These are phyloP conservation scores for Xanthoconium stramineum DNA, from an alignment of 768 basidiomycete species.

Conservation along the genomic window DNA sequence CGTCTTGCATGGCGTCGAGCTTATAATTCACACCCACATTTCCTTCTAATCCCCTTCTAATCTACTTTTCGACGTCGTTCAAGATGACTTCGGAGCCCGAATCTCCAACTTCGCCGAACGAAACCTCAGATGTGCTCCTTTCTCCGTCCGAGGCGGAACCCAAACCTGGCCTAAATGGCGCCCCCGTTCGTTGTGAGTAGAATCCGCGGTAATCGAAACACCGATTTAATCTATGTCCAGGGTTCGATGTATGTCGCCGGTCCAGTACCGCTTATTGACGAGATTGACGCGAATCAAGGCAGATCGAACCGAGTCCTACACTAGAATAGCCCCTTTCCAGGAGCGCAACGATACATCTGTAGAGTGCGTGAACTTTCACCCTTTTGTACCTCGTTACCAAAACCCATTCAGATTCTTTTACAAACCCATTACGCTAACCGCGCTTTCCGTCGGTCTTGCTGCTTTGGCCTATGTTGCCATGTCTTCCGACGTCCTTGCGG, in stretches of 20 bases:
- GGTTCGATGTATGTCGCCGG: constrained; percentile 74
- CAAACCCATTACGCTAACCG: constrained; percentile 77
- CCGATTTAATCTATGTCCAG: constrained; percentile 35
- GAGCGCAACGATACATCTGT: constrained; percentile 79
- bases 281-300: constrained; percentile 47
- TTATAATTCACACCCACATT: not conserved
- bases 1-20: not conserved
- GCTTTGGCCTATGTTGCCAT: constrained; percentile 79
- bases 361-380: constrained; percentile 48
- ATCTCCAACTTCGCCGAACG: constrained; percentile 43
- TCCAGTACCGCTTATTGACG: constrained; percentile 7
- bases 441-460: constrained; percentile 62
- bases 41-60: not conserved
- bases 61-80: not conserved
- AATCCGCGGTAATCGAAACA: not conserved
- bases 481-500: constrained; percentile 79
- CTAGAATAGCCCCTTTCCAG: constrained; percentile 79
- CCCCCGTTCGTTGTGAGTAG: constrained; percentile 77
- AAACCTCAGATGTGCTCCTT: constrained; percentile 58
- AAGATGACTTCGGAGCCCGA: constrained; percentile 21
- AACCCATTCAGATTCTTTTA: constrained; percentile 72
- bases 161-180: constrained; percentile 68
- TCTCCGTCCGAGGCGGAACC: constrained; percentile 58
- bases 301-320: constrained; percentile 80
- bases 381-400: constrained; percentile 1